Evolutionary conservation across 768 basidiomycete species (phyloP).

Genomic region (Russula vinacea): DNA sequence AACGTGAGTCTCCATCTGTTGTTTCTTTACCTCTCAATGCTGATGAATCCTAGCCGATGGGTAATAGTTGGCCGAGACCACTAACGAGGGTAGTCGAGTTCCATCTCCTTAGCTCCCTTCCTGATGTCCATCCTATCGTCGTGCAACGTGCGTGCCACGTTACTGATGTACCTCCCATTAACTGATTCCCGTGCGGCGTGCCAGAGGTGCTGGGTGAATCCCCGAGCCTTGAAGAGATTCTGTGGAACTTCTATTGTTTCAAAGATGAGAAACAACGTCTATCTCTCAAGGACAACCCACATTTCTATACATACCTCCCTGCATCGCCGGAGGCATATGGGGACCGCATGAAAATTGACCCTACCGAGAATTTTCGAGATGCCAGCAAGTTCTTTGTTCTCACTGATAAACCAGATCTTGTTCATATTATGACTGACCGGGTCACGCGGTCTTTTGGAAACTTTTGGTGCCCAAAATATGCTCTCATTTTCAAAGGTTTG

Average conservation of each 20-base stretch:
- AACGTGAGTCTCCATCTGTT: no score
- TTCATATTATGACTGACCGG: not conserved
- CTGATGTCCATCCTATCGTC: not conserved
- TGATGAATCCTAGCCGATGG: no score
- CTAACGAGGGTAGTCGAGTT: no score
- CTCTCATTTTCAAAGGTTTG: not conserved
- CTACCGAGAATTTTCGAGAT: not conserved
- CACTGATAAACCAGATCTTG: not conserved
- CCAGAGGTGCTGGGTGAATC: not conserved
- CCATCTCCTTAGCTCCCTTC: not conserved
- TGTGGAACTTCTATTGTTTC: not conserved
- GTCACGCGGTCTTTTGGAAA: not conserved
- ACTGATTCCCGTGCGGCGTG: not conserved
- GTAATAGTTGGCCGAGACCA: no score
- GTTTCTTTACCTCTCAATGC: no score
- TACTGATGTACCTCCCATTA: not conserved
- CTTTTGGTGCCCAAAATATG: not conserved
- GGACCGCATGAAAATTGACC: not conserved
- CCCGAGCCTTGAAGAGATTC: not conserved
- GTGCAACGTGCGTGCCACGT: not conserved
- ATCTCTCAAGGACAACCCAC: not conserved
- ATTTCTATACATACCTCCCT: not conserved
- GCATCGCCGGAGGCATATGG: not conserved
- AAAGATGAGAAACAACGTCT: not conserved
- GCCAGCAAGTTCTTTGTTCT: not conserved